Evolutionary conservation across 148 eudicot genomes (phyloP).

Genomic region (Rhododendron henanense): DNA sequence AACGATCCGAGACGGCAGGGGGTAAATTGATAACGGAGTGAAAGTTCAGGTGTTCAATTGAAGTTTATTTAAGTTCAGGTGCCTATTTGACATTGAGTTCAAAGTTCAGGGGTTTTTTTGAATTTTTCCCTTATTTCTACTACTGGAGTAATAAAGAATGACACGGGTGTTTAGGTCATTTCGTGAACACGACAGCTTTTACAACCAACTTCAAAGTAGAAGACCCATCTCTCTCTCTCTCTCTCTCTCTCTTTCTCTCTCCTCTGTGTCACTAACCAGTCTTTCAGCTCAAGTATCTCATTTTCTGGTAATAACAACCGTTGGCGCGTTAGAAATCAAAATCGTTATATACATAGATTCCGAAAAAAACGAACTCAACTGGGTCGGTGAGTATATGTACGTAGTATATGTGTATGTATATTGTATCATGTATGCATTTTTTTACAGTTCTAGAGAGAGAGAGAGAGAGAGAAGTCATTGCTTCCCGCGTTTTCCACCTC

Average conservation of each 20-base stretch:
- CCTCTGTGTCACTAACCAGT: neutral
- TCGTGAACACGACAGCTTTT: neutral
- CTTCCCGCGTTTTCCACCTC: constrained; percentile 69
- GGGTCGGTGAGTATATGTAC: neutral
- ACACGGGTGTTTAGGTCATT: neutral
- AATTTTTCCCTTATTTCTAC: no score
- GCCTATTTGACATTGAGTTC: no score
- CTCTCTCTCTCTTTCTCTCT: neutral
- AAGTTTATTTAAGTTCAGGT: no score
- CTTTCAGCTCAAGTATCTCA: neutral
- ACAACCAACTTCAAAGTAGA: neutral
- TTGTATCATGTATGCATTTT: neutral
- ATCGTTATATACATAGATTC: neutral
- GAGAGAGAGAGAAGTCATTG: constrained; percentile 33
- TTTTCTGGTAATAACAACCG: neutral
- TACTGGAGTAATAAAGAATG: neutral
- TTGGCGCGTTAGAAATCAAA: neutral
- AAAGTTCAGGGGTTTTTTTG: no score
- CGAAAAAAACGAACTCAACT: neutral
- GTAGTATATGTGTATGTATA: neutral
- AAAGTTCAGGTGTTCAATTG: no score
- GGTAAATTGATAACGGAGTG: no score
- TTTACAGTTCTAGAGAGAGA: neutral
- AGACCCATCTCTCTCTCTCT: neutral
- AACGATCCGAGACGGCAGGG: no score